Evolutionary conservation across 139 green algal species (phyloP).

Genomic region (Chlamydomonas asymmetrica): DNA sequence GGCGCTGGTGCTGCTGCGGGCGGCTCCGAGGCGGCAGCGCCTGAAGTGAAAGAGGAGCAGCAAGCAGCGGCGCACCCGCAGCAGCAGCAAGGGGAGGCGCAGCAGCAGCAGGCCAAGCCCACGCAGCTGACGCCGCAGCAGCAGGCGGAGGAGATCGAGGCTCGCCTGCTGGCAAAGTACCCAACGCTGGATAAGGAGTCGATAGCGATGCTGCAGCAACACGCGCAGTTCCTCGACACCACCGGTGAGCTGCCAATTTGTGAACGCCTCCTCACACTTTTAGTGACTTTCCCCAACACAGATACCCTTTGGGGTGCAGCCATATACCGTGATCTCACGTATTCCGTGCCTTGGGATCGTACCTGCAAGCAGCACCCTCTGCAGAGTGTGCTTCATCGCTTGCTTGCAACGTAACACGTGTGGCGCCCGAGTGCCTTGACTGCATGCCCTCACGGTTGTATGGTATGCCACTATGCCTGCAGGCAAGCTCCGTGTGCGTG

Average conservation of each 20-base stretch:
- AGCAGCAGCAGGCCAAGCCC: not conserved
- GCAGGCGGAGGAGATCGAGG: conserved; percentile 5
- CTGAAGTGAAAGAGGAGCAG: not conserved
- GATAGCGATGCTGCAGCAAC: conserved; percentile 53
- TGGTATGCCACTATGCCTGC: too few species aligned
- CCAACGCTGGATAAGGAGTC: not conserved
- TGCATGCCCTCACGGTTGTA: too few species aligned
- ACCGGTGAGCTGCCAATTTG: conserved; percentile 24
- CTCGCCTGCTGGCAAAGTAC: not conserved
- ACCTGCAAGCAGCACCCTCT: too few species aligned
- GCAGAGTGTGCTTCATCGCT: too few species aligned
- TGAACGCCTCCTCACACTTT: conserved; percentile 2
- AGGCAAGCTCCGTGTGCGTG: conserved; percentile 58
- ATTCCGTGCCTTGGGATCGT: too few species aligned
- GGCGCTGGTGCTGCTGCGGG: not conserved
- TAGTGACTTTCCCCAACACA: conserved; percentile 4
- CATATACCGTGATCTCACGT: too few species aligned
- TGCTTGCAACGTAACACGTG: too few species aligned
- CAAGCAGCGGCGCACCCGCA: conserved; percentile 7
- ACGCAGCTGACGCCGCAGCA: not conserved
- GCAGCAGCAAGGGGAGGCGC: not conserved
- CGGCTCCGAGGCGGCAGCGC: conserved; percentile 1
- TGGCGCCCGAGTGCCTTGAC: too few species aligned
- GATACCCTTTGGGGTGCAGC: too few species aligned
- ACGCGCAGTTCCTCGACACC: conserved; percentile 65